Evolutionary conservation across 352 stramenopile species (phyloP).

Genomic region (Phytophthora sansomeana): DNA sequence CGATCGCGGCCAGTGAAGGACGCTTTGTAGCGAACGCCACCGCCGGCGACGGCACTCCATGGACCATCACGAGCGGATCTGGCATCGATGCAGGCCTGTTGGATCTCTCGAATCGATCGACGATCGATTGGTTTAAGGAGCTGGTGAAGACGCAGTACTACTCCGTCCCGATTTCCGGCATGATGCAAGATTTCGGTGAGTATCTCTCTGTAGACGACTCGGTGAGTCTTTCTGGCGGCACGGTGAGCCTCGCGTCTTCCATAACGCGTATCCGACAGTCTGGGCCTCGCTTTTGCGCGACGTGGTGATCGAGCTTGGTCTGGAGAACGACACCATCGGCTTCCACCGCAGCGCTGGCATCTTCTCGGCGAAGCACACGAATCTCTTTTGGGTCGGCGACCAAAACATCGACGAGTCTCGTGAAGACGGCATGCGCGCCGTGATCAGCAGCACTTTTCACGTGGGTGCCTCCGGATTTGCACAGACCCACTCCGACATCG

Average conservation of each 20-base stretch:
- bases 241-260: slow-evolving; percentile 32
- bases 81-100: slow-evolving; percentile 32
- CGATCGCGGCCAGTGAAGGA: slow-evolving; percentile 29
- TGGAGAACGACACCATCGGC: slow-evolving; percentile 39
- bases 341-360: slow-evolving; percentile 36
- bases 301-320: slow-evolving; percentile 25
- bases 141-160: slow-evolving; percentile 40
- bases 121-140: slow-evolving; percentile 37
- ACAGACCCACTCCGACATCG: slow-evolving; percentile 37
- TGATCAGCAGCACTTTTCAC: slow-evolving; percentile 37
- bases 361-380: slow-evolving; percentile 40
- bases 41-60: slow-evolving; percentile 23
- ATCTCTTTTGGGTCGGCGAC: slow-evolving; percentile 40
- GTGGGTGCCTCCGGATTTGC: slow-evolving; percentile 34
- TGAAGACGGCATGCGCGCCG: slow-evolving; percentile 34
- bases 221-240: slow-evolving; percentile 26
- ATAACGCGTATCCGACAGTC: slow-evolving; percentile 39
- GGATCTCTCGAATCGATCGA: slow-evolving; percentile 38
- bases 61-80: slow-evolving; percentile 36
- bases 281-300: slow-evolving; percentile 35
- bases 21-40: slow-evolving; percentile 37
- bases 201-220: slow-evolving; percentile 34
- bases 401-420: slow-evolving; percentile 41
- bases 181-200: slow-evolving; percentile 43
- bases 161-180: slow-evolving; percentile 38